Evolutionary conservation across 495 filamentous ascomycete genomes (phyloP).

Genomic region (Astrocystis sublimbata): DNA sequence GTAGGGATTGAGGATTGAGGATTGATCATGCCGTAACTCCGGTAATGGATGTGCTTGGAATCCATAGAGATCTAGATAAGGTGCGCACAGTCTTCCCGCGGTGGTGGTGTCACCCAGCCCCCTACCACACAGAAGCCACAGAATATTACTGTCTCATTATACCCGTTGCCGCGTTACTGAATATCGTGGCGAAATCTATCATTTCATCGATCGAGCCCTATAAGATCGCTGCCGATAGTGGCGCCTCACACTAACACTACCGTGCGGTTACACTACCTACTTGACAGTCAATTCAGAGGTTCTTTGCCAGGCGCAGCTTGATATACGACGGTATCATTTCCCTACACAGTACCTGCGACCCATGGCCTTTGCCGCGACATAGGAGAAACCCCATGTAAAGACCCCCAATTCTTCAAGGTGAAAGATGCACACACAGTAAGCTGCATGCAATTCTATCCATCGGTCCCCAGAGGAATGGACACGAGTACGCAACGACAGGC

Average conservation of each 20-base stretch:
- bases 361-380: conserved; percentile 9
- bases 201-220: conserved; percentile 2
- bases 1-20: background rate
- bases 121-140: background rate
- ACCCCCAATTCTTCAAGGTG: background rate
- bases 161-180: background rate
- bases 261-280: conserved; percentile 16
- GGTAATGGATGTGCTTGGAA: background rate
- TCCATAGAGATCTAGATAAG: background rate
- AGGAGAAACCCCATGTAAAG: conserved; percentile 10
- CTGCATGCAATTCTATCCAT: background rate
- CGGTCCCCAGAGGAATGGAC: background rate
- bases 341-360: background rate
- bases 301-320: conserved; percentile 18
- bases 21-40: conserved; percentile 3
- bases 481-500: background rate
- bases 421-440: background rate
- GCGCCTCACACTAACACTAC: conserved; percentile 15
- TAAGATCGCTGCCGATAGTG: background rate
- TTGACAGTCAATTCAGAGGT: conserved; percentile 12
- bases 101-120: conserved; percentile 1
- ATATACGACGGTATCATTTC: background rate
- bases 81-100: background rate
- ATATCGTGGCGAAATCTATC: background rate
- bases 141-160: background rate